phyloP scores from a whole-genome alignment of 257 asterid genomes.

The Ocimum tenuiflorum region DNA sequence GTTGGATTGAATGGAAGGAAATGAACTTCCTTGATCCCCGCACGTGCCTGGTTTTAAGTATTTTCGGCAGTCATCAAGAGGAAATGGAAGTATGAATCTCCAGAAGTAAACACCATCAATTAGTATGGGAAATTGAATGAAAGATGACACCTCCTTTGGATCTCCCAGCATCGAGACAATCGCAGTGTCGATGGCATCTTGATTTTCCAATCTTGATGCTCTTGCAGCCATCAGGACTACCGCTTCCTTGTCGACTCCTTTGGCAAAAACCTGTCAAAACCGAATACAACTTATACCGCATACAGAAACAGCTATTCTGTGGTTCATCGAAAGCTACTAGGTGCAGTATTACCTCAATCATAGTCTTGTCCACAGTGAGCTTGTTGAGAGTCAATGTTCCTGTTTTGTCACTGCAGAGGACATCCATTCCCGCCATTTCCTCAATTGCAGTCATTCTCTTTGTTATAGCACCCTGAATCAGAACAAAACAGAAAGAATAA shows the following conservation, averaged over 20 bases:
- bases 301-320: no score
- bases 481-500: not conserved
- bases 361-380: slow-evolving; percentile 51
- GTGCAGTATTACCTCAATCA: slow-evolving; percentile 38
- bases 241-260: slow-evolving; percentile 41
- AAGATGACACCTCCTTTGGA: slow-evolving; percentile 48
- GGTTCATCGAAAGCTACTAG: no score
- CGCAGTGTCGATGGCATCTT: slow-evolving; percentile 66
- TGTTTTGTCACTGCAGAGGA: slow-evolving; percentile 75
- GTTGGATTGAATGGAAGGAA: slow-evolving; percentile 75
- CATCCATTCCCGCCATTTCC: slow-evolving; percentile 92
- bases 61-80: not conserved
- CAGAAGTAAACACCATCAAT: not conserved
- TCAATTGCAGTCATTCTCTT: slow-evolving; percentile 88
- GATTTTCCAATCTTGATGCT: slow-evolving; percentile 64
- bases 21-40: slow-evolving; percentile 62
- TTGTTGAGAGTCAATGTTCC: slow-evolving; percentile 77
- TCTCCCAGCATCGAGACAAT: slow-evolving; percentile 59
- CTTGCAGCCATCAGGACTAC: slow-evolving; percentile 61
- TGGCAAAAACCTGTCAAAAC: slow-evolving; percentile 31
- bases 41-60: slow-evolving; percentile 41
- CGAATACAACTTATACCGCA: not conserved
- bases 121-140: not conserved
- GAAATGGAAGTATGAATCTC: not conserved
- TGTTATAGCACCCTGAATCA: slow-evolving; percentile 64